Evolutionary conservation across 768 basidiomycete species (phyloP).

Genomic region (Pholiota conissans): DNA sequence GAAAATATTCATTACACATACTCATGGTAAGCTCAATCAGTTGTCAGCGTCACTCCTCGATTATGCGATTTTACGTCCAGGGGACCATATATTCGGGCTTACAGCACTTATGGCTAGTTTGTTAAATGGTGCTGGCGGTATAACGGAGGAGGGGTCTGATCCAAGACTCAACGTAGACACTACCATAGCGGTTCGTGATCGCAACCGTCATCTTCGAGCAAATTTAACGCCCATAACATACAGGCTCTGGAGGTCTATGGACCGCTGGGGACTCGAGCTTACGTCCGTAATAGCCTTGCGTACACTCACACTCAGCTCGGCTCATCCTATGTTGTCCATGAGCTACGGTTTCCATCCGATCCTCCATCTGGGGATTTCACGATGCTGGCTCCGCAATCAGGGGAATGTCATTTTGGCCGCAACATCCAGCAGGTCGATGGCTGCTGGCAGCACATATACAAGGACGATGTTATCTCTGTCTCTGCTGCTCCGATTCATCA

Average conservation of each 20-base stretch:
- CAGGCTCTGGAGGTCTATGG: conserved; percentile 85
- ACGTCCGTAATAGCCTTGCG: conserved; percentile 65
- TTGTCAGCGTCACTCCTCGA: not conserved
- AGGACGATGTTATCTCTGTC: conserved; percentile 55
- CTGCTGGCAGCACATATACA: conserved; percentile 67
- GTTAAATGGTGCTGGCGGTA: conserved; percentile 75
- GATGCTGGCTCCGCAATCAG: conserved; percentile 42
- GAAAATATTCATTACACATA: conserved; percentile 88
- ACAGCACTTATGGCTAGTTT: conserved; percentile 66
- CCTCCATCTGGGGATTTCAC: conserved; percentile 50
- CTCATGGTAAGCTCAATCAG: conserved; percentile 60
- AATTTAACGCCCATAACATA: not conserved
- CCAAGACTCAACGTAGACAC: conserved; percentile 44
- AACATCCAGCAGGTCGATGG: conserved; percentile 63
- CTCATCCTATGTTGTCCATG: conserved; percentile 77
- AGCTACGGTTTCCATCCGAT: conserved; percentile 68
- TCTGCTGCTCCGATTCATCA: conserved; percentile 79
- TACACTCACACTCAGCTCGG: conserved; percentile 72
- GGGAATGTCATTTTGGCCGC: conserved; percentile 60
- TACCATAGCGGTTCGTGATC: conserved; percentile 32
- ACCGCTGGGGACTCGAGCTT: conserved; percentile 79
- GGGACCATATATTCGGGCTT: conserved; percentile 82
- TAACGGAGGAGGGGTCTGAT: conserved; percentile 57
- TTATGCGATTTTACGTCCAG: conserved; percentile 32
- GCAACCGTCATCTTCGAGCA: not conserved